These are phyloP conservation scores for Candida dajiaensis DNA, from an alignment of 805 yeast genomes.

Conservation along the genomic window DNA sequence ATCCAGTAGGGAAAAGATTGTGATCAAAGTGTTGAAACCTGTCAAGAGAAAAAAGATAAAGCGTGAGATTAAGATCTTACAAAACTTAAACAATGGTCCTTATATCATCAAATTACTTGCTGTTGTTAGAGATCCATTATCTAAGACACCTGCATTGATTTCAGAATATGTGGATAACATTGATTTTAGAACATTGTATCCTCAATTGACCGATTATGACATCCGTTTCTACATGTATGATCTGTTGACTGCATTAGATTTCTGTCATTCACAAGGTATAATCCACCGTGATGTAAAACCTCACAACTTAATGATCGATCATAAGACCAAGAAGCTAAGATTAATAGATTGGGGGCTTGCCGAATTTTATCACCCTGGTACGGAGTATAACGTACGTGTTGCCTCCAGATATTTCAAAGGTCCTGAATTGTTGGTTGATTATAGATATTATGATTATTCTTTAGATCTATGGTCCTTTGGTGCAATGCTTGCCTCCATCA, in stretches of 20 bases:
- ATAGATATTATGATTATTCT: conserved; percentile 81
- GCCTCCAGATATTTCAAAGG: conserved; percentile 91
- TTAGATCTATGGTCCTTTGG: conserved; percentile 90
- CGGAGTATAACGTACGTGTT: conserved; percentile 85
- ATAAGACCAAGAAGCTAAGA: conserved; percentile 50
- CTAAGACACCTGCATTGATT: conserved; percentile 82
- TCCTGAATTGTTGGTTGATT: conserved; percentile 81
- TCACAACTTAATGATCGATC: conserved; percentile 91
- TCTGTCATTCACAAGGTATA: conserved; percentile 88
- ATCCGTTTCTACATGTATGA: conserved; percentile 81
- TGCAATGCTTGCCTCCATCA: conserved; percentile 85
- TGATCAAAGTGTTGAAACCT: conserved; percentile 88
- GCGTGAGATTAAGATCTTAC: conserved; percentile 82
- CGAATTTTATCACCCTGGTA: conserved; percentile 86
- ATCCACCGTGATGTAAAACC: conserved; percentile 95
- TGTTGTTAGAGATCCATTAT: conserved; percentile 80
- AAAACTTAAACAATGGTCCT: conserved; percentile 80
- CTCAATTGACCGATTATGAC: conserved; percentile 68
- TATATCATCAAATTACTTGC: conserved; percentile 72
- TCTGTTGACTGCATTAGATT: conserved; percentile 76
- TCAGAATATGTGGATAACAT: conserved; percentile 81
- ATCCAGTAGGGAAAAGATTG: conserved; percentile 56
- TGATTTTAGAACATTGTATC: conserved; percentile 83
- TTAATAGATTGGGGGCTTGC: conserved; percentile 95
- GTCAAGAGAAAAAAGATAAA: conserved; percentile 90